Evolutionary conservation across 495 filamentous ascomycete genomes (phyloP), one percentile per base, ranked within the genome.

Genomic region (Paragyromitra xinjiangensis): DNA sequence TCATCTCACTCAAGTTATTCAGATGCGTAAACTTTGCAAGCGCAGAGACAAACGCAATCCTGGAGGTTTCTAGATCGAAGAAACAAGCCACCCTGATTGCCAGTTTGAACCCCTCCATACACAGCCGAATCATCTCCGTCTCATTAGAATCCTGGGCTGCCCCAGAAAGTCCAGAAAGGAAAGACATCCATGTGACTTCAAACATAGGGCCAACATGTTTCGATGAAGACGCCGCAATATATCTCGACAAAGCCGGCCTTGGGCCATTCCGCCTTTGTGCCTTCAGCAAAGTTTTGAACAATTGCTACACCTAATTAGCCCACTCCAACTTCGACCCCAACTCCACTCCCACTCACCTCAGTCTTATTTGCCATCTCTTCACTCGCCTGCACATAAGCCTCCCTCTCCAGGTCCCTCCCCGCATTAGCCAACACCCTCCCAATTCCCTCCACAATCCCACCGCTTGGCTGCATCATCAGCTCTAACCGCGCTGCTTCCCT

Each of bases 161-260:
- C 37, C 92, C 94, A 3, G 95, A 97, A 34, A 98, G 87, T 0
- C 93, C 93, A 9, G 94, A 97, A 81, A 98, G 91, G 84, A 97
- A 97, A 22, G 95, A 95, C 95, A 98, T 99, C 95, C 95, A 99
- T 0, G 93, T 96, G 16, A 97, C 94, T 78, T 98, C 94, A 78
- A 99, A 99, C 95, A 99, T 99, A 2, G 95, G 94, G 0, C 95
- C 95, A 64, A 97, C 92, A 84, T 99, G 95, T 75, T 92, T 94
- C 82, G 92, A 94, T 0, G 94, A 97, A 0, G 93, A 93, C 0
- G 96, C 95, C 12, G 93, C 91, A 74, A 98, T 95, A 83, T 94
- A 99, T 78, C 89, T 93, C 2, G 89, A 88, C 37, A 90, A 86
- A 6, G 88, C 88, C 16, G 90, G 86, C 71, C 90, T 92, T 5